Percentiles rank a stretch among this genome's conserved stretches.
These are phyloP conservation scores for Lagerstroemia speciosa DNA, from an alignment of 345 rosid species.

Conservation along the genomic window DNA sequence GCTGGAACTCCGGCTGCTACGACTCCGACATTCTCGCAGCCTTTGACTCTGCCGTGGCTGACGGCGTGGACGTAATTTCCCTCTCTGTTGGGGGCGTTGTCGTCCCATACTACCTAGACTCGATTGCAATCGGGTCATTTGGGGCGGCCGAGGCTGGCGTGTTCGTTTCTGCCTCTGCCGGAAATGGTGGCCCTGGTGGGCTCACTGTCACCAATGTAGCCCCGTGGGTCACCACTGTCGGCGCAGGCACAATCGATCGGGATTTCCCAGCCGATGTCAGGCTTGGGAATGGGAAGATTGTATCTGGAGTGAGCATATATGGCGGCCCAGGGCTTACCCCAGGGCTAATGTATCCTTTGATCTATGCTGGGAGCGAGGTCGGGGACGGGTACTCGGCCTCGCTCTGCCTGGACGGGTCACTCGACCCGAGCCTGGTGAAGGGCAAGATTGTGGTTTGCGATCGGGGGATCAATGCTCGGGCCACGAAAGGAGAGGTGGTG, in stretches of 20 bases:
- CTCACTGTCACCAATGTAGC: constrained; percentile 76
- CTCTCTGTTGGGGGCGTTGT: constrained; percentile 83
- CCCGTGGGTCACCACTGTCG: constrained; percentile 80
- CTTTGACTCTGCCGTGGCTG: constrained; percentile 69
- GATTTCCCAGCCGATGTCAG: constrained; percentile 75
- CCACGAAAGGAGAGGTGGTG: constrained; percentile 79
- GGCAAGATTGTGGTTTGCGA: constrained; percentile 82
- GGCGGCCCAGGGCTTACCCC: constrained; percentile 50
- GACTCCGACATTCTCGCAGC: constrained; percentile 90
- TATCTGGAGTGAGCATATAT: constrained; percentile 64
- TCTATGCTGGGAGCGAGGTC: constrained; percentile 64
- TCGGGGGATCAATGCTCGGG: constrained; percentile 80
- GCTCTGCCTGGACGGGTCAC: constrained; percentile 70
- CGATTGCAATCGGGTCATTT: constrained; percentile 83
- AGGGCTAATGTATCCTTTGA: constrained; percentile 51
- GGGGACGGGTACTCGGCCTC: constrained; percentile 70
- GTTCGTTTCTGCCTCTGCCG: constrained; percentile 84
- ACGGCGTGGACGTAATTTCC: constrained; percentile 82
- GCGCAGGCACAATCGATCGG: constrained; percentile 81
- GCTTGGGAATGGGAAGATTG: constrained; percentile 52
- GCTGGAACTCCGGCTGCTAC: constrained; percentile 91
- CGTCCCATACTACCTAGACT: constrained; percentile 82
- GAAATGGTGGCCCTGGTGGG: constrained; percentile 88
- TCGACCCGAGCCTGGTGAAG: constrained; percentile 48
- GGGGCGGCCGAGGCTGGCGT: constrained; percentile 67